phyloP scores from a whole-genome alignment of 495 filamentous ascomycete species.

The Letharia lupina region DNA sequence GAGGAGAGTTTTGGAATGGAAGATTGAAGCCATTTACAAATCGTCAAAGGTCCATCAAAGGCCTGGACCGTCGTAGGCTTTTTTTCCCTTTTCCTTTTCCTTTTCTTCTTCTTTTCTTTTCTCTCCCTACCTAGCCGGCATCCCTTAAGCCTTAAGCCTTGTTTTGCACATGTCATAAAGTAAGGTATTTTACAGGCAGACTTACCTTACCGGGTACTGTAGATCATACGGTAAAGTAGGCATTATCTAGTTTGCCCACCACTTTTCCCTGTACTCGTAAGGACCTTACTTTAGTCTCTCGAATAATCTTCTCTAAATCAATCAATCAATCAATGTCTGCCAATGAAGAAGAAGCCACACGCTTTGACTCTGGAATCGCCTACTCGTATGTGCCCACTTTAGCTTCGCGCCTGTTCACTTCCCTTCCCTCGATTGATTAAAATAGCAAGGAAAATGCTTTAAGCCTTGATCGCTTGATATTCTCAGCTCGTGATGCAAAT shows the following conservation, averaged over 20 bases:
- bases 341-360: not conserved
- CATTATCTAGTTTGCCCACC: too few relatives aligned
- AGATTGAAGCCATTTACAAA: conserved; percentile 1
- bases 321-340: not conserved
- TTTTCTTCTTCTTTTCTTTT: too few relatives aligned
- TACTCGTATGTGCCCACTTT: not conserved
- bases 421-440: not conserved
- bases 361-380: not conserved
- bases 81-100: not conserved
- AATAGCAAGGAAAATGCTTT: too few relatives aligned
- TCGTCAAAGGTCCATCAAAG: not conserved
- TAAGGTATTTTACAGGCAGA: not conserved
- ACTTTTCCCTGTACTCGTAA: too few relatives aligned
- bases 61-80: not conserved
- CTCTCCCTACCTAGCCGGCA: too few relatives aligned
- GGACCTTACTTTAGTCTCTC: not conserved
- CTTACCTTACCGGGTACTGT: not conserved
- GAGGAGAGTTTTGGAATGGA: not conserved
- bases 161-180: not conserved
- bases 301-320: too few relatives aligned
- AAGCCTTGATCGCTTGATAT: not conserved
- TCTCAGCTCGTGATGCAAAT: not conserved
- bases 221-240: not conserved
- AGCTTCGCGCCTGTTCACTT: not conserved
- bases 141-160: too few relatives aligned